A percentile compares a stretch with the other conserved stretches of the same genome.
Conservation (phyloP, 805 yeast species). For the Naumovozyma dairenensis region DNA sequence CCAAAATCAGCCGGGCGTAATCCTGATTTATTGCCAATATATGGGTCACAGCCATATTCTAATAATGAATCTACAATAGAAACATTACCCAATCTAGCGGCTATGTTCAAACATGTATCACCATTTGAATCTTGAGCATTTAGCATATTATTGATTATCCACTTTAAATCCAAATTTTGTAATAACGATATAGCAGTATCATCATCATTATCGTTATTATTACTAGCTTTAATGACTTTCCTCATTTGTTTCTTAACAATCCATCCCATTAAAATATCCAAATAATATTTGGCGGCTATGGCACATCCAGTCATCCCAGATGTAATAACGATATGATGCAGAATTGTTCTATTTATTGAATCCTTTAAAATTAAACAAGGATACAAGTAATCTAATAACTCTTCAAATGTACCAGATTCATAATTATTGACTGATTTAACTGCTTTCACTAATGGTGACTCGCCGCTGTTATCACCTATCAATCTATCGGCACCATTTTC, state of each 20-base stretch:
- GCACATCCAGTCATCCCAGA: conserved; percentile 69
- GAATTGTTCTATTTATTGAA: conserved; percentile 61
- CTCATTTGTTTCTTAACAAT: conserved; percentile 39
- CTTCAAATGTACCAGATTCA: conserved; percentile 66
- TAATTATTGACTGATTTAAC: conserved; percentile 65
- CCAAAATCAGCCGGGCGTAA: conserved; percentile 83
- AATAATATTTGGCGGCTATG: conserved; percentile 62
- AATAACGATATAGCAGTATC: no score
- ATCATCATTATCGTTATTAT: conserved; percentile 31
- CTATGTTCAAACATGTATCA: conserved; percentile 88
- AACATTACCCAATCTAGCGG: conserved; percentile 78
- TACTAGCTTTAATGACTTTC: conserved; percentile 5
- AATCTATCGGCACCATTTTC: conserved; percentile 53
- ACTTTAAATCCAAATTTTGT: conserved; percentile 39
- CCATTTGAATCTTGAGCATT: conserved; percentile 91
- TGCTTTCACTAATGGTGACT: conserved; percentile 76
- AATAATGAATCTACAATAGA: conserved; percentile 71
- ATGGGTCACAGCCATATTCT: conserved; percentile 81
- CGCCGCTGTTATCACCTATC: conserved; percentile 73
- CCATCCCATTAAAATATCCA: conserved; percentile 69
- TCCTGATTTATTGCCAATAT: conserved; percentile 74
- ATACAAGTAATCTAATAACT: conserved; percentile 59
- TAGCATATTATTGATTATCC: conserved; percentile 59
- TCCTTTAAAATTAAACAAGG: conserved; percentile 64
- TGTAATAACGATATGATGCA: conserved; percentile 79